Evolutionary conservation across 2,329 filamentous ascomycete species (phyloP), one percentile per base, ranked within the genome.

Genomic region (Colletotrichum spinosum): DNA sequence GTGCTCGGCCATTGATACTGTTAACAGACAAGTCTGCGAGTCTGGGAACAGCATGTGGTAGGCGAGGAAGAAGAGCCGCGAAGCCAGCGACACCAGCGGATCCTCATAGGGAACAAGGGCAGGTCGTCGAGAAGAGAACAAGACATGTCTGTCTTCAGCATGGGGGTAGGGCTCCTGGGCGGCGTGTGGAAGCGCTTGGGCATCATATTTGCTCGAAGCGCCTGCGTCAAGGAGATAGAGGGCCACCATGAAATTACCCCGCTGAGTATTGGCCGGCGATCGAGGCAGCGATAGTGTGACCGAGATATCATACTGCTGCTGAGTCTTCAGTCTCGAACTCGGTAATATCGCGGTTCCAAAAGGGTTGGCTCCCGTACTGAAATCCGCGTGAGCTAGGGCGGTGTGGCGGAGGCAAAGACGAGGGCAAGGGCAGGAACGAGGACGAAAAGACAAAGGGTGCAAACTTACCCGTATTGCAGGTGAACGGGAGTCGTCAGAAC

Each of bases 221-320:
- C 78, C 76, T 33, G 79, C 78, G 34, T 83, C 83, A 54, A 92
- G 84, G 55, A 97, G 86, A 66, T 88, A 86, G 13, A 97, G 80
- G 51, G 92, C 90, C 15, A 98, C 81, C 96, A 99, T 99, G 83
- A 97, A 98, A 79, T 98, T 98, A 35, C 96, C 96, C 12, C 87
- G 86, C 2, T 86, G 86, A 25, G 92, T 79, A 72, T 99, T 99
- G 2, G 84, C 78, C 0, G 88, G 89, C 2, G 93, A 96, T 45
- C 90, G 89, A 15, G 96, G 96, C 68, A 99, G 83, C 4, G 87
- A 85, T 38, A 99, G 83, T 25, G 88, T 83, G 2, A 98, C 83
- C 6, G 86, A 84, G 46, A 99, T 86, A 76, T 98, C 94, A 82
- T 99, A 99, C 52, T 90, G 85, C 76, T 97, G 95, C 51, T 87